Evolutionary conservation across 257 asterid genomes (phyloP).

Genomic region (Solanum ahanhuiri): DNA sequence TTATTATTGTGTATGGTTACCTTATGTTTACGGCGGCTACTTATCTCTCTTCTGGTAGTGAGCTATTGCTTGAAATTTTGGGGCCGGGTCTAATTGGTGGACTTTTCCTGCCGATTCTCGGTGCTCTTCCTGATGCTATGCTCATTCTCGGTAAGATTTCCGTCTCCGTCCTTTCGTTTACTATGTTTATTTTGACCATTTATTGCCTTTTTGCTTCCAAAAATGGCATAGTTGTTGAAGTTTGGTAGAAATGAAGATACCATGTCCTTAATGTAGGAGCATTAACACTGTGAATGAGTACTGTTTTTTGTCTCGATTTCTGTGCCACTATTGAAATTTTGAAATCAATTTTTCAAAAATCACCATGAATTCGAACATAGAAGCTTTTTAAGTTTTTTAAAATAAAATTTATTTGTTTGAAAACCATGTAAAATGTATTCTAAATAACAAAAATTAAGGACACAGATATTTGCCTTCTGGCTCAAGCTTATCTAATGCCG

Average conservation of each 20-base stretch:
- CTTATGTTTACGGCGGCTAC: constrained; percentile 79
- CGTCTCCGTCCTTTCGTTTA: neutral
- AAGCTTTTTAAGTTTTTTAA: too few species aligned
- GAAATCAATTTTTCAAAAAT: too few species aligned
- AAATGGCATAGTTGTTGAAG: neutral
- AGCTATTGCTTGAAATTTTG: constrained; percentile 75
- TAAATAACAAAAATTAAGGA: neutral
- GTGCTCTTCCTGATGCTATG: constrained; percentile 96
- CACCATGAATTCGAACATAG: neutral
- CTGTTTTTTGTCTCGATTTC: neutral
- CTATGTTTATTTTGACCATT: neutral
- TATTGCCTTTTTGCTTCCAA: neutral
- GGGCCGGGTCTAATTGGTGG: constrained; percentile 92
- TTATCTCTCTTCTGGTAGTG: constrained; percentile 69
- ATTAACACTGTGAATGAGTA: neutral
- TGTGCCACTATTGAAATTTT: too few species aligned
- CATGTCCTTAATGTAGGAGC: neutral
- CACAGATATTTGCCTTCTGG: too few species aligned
- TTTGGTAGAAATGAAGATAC: neutral
- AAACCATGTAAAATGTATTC: too few species aligned
- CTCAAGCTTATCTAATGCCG: too few species aligned
- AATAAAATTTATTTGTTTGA: neutral
- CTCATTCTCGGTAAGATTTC: constrained; percentile 56
- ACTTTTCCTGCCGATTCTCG: constrained; percentile 76
- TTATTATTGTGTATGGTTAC: constrained; percentile 67